Conservation (phyloP, 805 yeast species). For the Saturnispora bothae region DNA sequence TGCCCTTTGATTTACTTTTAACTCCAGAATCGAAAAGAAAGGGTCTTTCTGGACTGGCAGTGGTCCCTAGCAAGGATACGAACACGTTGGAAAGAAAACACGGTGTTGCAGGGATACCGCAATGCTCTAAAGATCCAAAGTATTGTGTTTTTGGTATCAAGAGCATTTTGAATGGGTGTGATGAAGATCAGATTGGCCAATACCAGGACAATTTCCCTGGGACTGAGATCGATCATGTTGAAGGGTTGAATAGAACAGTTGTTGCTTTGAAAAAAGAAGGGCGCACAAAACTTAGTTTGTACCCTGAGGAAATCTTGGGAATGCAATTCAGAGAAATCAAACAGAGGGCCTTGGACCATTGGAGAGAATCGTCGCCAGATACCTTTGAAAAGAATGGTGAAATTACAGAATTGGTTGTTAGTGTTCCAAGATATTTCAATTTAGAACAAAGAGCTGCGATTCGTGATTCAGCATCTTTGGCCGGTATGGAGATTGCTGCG, state of each 20-base stretch:
- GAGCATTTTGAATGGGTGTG: conserved; percentile 54
- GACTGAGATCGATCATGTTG: conserved; percentile 33
- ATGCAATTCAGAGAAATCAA: conserved; percentile 68
- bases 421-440: conserved; percentile 66
- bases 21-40: conserved; percentile 89
- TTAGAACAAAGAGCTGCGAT: conserved; percentile 61
- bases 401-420: conserved; percentile 57
- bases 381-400: conserved; percentile 28
- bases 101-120: conserved; percentile 64
- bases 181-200: conserved; percentile 35
- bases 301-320: conserved; percentile 72
- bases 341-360: conserved; percentile 49
- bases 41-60: conserved; percentile 69
- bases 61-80: conserved; percentile 20
- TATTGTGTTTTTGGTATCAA: conserved; percentile 60
- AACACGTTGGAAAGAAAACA: conserved; percentile 60
- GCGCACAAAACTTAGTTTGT: conserved; percentile 25
- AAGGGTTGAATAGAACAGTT: conserved; percentile 36
- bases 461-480: conserved; percentile 59
- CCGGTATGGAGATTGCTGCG: conserved; percentile 54
- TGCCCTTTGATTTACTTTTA: conserved; percentile 76
- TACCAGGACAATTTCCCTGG: conserved; percentile 55
- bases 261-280: conserved; percentile 27
- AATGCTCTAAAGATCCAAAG: conserved; percentile 65
- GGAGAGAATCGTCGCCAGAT: conserved; percentile 43